Evolutionary conservation across 495 filamentous ascomycete species (phyloP), one percentile per base, ranked within the genome.

Genomic region (Tuber indicum): DNA sequence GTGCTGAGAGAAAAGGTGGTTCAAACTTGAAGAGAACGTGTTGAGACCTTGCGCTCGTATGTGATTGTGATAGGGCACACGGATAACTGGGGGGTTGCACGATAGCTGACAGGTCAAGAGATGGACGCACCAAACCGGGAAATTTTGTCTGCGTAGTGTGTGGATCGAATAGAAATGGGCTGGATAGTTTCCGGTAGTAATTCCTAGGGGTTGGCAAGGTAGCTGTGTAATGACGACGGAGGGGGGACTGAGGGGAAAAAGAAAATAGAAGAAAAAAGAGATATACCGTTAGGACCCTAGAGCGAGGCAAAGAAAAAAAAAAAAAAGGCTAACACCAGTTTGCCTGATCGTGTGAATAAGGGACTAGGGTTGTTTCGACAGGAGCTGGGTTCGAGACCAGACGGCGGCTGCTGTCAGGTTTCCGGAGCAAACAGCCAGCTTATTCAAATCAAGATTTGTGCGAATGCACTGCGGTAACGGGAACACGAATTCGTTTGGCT

Each of bases 161-260:
- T 36, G 58, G 12, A 66, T 19, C 14, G 58, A 66, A 19, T 36
- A 14, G 58, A 36, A 36, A n/a, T 16, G 3, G 26, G 16, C 58
- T 36, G 26, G 58, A 17, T 66, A 36, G 58, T 32, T 66, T 66
- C 58, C 58, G 14, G 26, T 26, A 66, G 26, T 66, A 36, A 66
- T 36, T 36, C 58, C 26, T 36, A 66, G 26, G 58, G 26, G 75
- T 71, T 76, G 77, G 72, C 78, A 73, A 62, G 77, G 72, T 47
- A 70, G 73, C 70, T 44, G 77, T 72, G 52, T 70, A 79, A 80
- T 79, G 78, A 80, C 78, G 77, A 79, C 75, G 70, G 71, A 36
- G 36, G 26, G 26, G 58, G 36, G 5, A n/a, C 26, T 19, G 58
- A 36, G 58, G 44, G 32, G 62, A 73, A 49, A 70, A 75, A 69